Base-by-base conservation (phyloP, 1,284 basidiomycete genomes). In the Coniferiporia sulphurascens region DNA sequence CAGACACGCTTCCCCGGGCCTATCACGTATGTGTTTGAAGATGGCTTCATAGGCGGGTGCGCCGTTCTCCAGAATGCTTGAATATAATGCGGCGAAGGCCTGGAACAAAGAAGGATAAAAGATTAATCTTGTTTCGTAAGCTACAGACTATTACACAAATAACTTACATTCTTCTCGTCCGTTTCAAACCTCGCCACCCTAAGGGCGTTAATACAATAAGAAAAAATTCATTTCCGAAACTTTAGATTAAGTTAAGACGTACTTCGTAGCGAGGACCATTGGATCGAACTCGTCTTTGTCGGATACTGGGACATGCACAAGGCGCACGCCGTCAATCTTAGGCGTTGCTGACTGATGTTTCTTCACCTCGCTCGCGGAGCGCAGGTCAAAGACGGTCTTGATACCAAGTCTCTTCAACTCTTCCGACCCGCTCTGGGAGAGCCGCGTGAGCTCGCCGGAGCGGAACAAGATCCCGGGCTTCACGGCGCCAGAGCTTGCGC, bases 331-430 rank as follows among this genome's bases (percentile, higher is more conserved):
- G 5, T 69, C 67, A 32, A 78, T 65, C 12, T 62, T 58, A 3
- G 70, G 70, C 7, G 67, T 64, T 1, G 65, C 56, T 10, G 71
- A 68, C n/a, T 71, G 65, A 61, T 72, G 75, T 41, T 66, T 68
- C 5, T 64, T 63, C 21, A 76, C 71, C 64, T 78, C 76, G 19
- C 49, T 56, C 43, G 74, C 71, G 1, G 73, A 69, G 27, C 78
- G 70, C n/a, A 78, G 66, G 64, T 78, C 77, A 64, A 78, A 78
- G 13, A 77, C 68, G 27, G 67, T 73, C 45, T 65, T 67, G 36
- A 79, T 65, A 0, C 73, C 73, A 22, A 78, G 68, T 0, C 64
- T 68, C 19, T 64, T 66, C 19, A 79, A 69, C 62, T 74, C 69
- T 46, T 68, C 63, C 61, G 70, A 71, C 10, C 78, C 78, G 13